Conservation (phyloP, 2,329 filamentous ascomycete species). For the Aspergillus sp. region DNA sequence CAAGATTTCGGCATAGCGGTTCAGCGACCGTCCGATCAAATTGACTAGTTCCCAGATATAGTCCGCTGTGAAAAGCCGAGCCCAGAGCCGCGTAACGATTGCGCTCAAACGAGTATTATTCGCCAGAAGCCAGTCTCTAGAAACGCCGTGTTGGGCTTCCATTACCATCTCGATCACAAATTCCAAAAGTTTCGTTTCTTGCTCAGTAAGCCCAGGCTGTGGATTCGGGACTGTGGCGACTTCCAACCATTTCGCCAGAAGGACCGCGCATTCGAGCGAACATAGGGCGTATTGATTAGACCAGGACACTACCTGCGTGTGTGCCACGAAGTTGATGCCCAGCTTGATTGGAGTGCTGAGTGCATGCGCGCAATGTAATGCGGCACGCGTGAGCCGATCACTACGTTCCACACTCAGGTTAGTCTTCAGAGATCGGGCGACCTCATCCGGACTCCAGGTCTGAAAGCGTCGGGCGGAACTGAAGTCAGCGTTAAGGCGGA, state of each 20-base stretch:
- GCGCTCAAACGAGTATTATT: conserved; percentile 35
- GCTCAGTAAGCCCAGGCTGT: conserved; percentile 28
- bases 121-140: conserved; percentile 31
- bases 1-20: conserved; percentile 33
- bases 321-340: conserved; percentile 55
- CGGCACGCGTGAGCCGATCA: conserved; percentile 45
- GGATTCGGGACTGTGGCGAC: conserved; percentile 28
- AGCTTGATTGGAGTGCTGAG: conserved; percentile 57
- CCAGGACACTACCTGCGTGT: conserved; percentile 59
- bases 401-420: conserved; percentile 46
- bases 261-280: conserved; percentile 55
- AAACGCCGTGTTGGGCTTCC: conserved; percentile 33
- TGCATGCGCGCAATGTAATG: conserved; percentile 56
- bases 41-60: conserved; percentile 39
- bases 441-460: conserved; percentile 31
- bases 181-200: conserved; percentile 33
- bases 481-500: conserved; percentile 35
- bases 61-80: conserved; percentile 34
- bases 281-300: conserved; percentile 58
- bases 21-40: conserved; percentile 35
- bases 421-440: conserved; percentile 30
- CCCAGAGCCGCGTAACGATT: conserved; percentile 34
- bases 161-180: conserved; percentile 39
- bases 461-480: conserved; percentile 32
- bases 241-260: conserved; percentile 51